Percentiles rank a stretch among this genome's conserved stretches.
These are phyloP conservation scores for Fraxinus paxiana DNA, from an alignment of 305 asterid species.

Conservation along the genomic window DNA sequence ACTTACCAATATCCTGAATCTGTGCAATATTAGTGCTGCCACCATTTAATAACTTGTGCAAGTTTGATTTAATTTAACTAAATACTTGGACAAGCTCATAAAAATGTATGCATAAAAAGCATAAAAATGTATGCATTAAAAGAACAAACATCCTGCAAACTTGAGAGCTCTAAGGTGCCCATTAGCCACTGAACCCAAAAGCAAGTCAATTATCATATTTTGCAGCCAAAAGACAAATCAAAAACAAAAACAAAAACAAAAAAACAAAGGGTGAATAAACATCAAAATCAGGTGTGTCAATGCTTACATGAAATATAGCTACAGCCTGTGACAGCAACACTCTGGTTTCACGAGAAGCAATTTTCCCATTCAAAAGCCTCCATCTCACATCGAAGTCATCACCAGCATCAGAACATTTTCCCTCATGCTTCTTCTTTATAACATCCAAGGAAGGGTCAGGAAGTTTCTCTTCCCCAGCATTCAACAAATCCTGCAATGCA, in stretches of 20 bases:
- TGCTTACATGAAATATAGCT: constrained; percentile 86
- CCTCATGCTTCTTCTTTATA: constrained; percentile 47
- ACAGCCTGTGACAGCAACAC: constrained; percentile 84
- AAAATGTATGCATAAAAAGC: not conserved
- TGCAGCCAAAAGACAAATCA: not conserved
- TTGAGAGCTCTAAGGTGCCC: not conserved
- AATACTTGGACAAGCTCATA: not conserved
- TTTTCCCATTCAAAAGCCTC: constrained; percentile 85
- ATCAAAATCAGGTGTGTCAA: constrained; percentile 1
- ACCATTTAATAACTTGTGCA: not conserved
- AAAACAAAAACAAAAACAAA: too few relatives aligned
- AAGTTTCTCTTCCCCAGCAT: constrained; percentile 67
- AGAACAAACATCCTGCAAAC: constrained; percentile 5
- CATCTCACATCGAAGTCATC: constrained; percentile 67
- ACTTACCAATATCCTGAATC: not conserved
- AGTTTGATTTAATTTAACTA: not conserved
- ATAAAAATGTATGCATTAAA: not conserved
- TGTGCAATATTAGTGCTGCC: not conserved
- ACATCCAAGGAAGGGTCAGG: constrained; percentile 62
- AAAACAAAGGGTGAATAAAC: not conserved
- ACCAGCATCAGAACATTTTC: constrained; percentile 33
- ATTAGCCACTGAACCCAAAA: not conserved
- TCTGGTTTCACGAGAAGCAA: constrained; percentile 70
- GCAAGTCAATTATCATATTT: not conserved
- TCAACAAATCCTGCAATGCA: constrained; percentile 60